A percentile compares a stretch with the other conserved stretches of the same genome.
phyloP scores from a whole-genome alignment of 2,329 filamentous ascomycete genomes.

The Colletotrichum acutatum region DNA sequence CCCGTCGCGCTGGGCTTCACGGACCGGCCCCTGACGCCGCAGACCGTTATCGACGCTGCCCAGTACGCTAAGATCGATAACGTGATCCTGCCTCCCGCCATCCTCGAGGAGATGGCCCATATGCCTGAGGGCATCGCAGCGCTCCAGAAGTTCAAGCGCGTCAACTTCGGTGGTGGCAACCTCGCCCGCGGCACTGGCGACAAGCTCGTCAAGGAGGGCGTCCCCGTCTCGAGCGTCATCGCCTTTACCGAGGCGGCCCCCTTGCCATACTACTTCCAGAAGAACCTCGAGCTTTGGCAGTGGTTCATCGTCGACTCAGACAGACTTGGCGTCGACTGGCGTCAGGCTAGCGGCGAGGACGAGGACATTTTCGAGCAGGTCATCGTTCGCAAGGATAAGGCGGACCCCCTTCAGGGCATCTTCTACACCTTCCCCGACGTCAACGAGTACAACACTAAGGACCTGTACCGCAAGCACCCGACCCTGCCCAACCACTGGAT shows the following conservation, averaged over 20 bases:
- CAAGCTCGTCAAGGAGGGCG: slow-evolving; percentile 47
- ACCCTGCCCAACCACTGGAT: slow-evolving; percentile 49
- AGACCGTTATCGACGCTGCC: slow-evolving; percentile 46
- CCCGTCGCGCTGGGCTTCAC: slow-evolving; percentile 43
- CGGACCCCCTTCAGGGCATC: slow-evolving; percentile 49
- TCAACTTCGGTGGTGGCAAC: slow-evolving; percentile 52
- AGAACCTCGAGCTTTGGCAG: slow-evolving; percentile 22
- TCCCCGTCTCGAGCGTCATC: slow-evolving; percentile 49
- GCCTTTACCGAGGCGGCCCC: slow-evolving; percentile 53
- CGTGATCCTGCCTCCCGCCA: slow-evolving; percentile 48
- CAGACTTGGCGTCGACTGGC: slow-evolving; percentile 54
- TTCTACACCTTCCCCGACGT: slow-evolving; percentile 54
- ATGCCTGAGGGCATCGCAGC: slow-evolving; percentile 42
- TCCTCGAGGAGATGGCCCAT: slow-evolving; percentile 55
- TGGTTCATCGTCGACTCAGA: slow-evolving; percentile 47
- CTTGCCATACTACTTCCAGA: slow-evolving; percentile 53
- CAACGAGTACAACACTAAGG: slow-evolving; percentile 53
- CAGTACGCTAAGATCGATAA: slow-evolving; percentile 41
- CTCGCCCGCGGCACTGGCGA: slow-evolving; percentile 51
- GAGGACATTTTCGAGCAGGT: slow-evolving; percentile 51
- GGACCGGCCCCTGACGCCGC: slow-evolving; percentile 48
- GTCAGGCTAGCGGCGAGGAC: slow-evolving; percentile 42
- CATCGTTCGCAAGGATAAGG: slow-evolving; percentile 48
- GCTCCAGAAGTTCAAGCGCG: slow-evolving; percentile 47
- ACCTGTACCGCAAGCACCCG: slow-evolving; percentile 54